These are phyloP conservation scores for Chloris gayana DNA, from an alignment of 176 grass and related monocot genomes.

Conservation along the genomic window DNA sequence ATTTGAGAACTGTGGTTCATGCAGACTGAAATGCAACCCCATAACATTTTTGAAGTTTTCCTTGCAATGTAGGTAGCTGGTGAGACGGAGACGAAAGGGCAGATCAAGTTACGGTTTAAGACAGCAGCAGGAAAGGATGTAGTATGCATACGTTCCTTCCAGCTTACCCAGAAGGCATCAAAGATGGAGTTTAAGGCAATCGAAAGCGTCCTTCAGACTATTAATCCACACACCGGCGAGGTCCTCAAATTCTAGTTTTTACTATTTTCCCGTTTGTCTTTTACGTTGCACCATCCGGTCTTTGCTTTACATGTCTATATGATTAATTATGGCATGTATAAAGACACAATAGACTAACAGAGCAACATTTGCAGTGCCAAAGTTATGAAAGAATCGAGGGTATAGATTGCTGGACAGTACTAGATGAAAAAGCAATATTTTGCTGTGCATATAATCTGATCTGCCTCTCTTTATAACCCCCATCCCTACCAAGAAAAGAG, in stretches of 20 bases:
- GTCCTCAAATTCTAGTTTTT: slow-evolving; percentile 14
- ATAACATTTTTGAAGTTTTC: not conserved
- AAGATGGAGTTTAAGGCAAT: slow-evolving; percentile 99
- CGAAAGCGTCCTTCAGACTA: slow-evolving; percentile 94
- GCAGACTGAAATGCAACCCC: not conserved
- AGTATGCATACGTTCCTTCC: slow-evolving; percentile 95
- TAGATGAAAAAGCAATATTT: slow-evolving; percentile 1
- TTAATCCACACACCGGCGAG: slow-evolving; percentile 96
- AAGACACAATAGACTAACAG: too few relatives aligned
- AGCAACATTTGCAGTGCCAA: not conserved
- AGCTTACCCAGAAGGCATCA: slow-evolving; percentile 96
- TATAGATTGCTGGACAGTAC: slow-evolving; percentile 18
- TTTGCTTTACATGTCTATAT: slow-evolving; percentile 13
- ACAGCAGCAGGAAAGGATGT: slow-evolving; percentile 94
- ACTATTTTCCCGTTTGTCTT: not conserved
- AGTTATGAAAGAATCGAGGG: not conserved
- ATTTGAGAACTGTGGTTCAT: slow-evolving; percentile 18
- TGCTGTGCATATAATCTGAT: slow-evolving; percentile 8
- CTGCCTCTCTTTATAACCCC: too few relatives aligned
- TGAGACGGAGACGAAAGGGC: slow-evolving; percentile 89
- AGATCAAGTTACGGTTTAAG: slow-evolving; percentile 94
- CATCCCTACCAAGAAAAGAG: too few relatives aligned
- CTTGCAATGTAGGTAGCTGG: slow-evolving; percentile 69
- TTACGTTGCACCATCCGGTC: slow-evolving; percentile 11
- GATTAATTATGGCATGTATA: not conserved